Percentiles rank a stretch among this genome's conserved stretches.
Conservation (phyloP, 148 eudicot genomes). For the Suaeda aralocaspica region DNA sequence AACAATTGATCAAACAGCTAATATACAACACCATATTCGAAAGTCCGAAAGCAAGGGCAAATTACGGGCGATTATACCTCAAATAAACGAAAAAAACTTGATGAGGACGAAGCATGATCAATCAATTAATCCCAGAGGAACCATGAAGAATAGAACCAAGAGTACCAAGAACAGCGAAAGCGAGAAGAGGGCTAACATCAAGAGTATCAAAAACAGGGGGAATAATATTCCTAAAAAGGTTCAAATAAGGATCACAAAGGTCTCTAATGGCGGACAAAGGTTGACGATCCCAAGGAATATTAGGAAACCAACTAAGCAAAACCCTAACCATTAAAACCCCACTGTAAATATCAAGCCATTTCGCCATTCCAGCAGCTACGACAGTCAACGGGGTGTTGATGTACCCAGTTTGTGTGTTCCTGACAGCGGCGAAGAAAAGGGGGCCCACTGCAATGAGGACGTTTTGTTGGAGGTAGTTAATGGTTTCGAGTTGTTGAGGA, state of each 20-base stretch:
- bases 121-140: no score
- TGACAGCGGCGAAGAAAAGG: slow-evolving; percentile 53
- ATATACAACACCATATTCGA: no score
- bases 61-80: no score
- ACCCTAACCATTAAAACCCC: slow-evolving; percentile 80
- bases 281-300: slow-evolving; percentile 76
- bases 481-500: background rate
- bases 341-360: slow-evolving; percentile 70
- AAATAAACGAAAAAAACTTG: no score
- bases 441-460: slow-evolving; percentile 45
- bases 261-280: slow-evolving; percentile 73
- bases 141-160: slow-evolving; percentile 47
- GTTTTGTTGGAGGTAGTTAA: slow-evolving; percentile 11
- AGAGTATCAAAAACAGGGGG: slow-evolving; percentile 54
- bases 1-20: no score
- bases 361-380: slow-evolving; percentile 57
- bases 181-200: slow-evolving; percentile 72
- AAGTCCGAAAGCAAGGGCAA: no score
- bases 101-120: no score
- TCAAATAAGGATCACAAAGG: slow-evolving; percentile 75
- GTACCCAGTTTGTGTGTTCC: slow-evolving; percentile 36
- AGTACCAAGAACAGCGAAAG: slow-evolving; percentile 56
- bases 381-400: slow-evolving; percentile 56
- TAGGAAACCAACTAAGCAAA: slow-evolving; percentile 74
- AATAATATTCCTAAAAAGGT: slow-evolving; percentile 54